These are phyloP conservation scores for Abrus precatorius DNA, from an alignment of 306 rosid species.

Conservation along the genomic window DNA sequence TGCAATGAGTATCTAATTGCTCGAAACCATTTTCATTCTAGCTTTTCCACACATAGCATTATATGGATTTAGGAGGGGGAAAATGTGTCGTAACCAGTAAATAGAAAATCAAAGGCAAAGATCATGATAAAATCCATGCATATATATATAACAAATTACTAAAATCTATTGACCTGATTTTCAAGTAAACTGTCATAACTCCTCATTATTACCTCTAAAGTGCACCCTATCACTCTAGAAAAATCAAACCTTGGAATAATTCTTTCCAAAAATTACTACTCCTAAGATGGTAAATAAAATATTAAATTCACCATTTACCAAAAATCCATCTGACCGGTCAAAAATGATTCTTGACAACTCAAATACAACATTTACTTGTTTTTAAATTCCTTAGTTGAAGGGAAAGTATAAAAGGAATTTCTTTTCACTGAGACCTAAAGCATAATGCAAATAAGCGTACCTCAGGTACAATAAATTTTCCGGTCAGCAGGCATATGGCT, in stretches of 20 bases:
- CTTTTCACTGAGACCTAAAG: conserved; percentile 1
- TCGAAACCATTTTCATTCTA: conserved; percentile 8
- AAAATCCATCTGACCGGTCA: not conserved
- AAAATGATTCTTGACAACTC: not conserved
- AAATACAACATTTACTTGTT: not conserved
- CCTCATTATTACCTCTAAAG: not conserved
- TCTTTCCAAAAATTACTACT: not conserved
- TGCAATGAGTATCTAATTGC: not conserved
- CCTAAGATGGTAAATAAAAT: not conserved
- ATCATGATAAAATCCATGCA: not conserved
- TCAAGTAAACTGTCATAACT: not conserved
- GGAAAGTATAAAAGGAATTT: not conserved
- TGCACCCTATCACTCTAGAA: not conserved
- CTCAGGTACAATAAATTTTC: conserved; percentile 96
- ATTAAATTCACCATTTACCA: not conserved
- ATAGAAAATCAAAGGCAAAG: not conserved
- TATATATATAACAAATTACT: not conserved
- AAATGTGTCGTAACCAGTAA: not conserved
- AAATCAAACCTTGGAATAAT: not conserved
- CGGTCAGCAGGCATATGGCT: conserved; percentile 93
- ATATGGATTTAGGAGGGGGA: not conserved
- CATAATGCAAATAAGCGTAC: conserved; percentile 56
- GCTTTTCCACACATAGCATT: not conserved
- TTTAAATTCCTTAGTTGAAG: conserved; percentile 15
- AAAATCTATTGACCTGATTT: not conserved